Evolutionary conservation across 2,329 filamentous ascomycete species (phyloP).

Genomic region (Aspergillaceae sp.): DNA sequence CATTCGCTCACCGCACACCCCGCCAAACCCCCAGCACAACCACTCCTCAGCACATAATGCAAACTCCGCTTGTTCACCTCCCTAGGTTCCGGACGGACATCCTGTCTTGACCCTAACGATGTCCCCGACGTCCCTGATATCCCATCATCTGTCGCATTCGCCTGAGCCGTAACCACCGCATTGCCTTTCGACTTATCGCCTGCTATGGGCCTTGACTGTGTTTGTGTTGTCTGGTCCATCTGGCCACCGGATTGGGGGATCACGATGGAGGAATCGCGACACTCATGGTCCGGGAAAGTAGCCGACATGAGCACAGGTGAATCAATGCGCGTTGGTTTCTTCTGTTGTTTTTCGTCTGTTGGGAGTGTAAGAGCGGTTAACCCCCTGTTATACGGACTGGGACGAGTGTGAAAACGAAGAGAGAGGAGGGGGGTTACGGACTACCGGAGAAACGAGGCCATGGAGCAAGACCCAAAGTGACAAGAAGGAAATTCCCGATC

Average conservation of each 20-base stretch:
- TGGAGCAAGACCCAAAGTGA: constrained; percentile 3
- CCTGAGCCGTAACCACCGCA: constrained; percentile 9
- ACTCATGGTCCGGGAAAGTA: constrained; percentile 22
- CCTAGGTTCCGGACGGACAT: constrained; percentile 14
- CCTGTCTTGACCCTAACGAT: constrained; percentile 3
- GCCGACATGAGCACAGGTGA: constrained; percentile 16
- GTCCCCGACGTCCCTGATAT: background rate
- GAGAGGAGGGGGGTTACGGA: constrained; percentile 13
- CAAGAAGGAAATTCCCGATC: background rate
- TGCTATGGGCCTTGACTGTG: constrained; percentile 12
- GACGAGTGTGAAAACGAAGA: constrained; percentile 7
- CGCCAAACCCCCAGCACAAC: constrained; percentile 78
- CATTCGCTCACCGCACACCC: constrained; percentile 69
- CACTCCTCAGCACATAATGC: constrained; percentile 76
- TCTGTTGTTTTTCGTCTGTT: background rate
- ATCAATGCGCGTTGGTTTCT: constrained; percentile 4
- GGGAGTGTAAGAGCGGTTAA: background rate
- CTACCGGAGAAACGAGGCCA: constrained; percentile 22
- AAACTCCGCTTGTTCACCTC: constrained; percentile 61
- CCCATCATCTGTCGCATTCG: constrained; percentile 9
- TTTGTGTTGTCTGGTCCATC: constrained; percentile 26
- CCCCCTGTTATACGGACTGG: constrained; percentile 2
- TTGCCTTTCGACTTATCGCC: constrained; percentile 7
- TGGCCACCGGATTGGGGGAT: constrained; percentile 12
- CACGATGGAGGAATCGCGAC: constrained; percentile 10